A percentile compares a stretch with the other conserved stretches of the same genome.
These are phyloP conservation scores for Coniochaeta sp. DNA, from an alignment of 2,329 filamentous ascomycete genomes.

Conservation along the genomic window DNA sequence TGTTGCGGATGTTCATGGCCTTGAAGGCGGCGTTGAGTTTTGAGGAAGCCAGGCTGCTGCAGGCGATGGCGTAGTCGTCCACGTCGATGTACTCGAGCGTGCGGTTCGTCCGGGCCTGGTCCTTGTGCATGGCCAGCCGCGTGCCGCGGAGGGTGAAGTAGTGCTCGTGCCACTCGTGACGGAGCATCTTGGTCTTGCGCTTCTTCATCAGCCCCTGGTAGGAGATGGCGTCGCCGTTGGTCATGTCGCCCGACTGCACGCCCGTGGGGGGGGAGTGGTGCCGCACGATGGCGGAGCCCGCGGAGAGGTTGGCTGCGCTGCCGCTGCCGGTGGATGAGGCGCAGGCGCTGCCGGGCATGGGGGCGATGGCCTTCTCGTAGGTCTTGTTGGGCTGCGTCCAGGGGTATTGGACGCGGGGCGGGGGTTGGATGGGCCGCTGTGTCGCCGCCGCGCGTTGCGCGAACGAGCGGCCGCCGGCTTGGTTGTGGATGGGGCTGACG, in stretches of 20 bases:
- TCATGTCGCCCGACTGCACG: constrained; percentile 22
- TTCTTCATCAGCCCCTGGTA: constrained; percentile 92
- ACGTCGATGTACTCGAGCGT: constrained; percentile 78
- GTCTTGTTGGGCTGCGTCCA: constrained; percentile 43
- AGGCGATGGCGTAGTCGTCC: constrained; percentile 82
- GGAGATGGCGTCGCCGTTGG: constrained; percentile 45
- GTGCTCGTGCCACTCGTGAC: constrained; percentile 89
- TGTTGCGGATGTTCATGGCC: constrained; percentile 58
- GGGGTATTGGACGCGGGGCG: constrained; percentile 48
- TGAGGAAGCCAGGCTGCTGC: constrained; percentile 66
- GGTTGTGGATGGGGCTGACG: constrained; percentile 13
- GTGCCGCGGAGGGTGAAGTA: constrained; percentile 81
- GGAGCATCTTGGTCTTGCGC: constrained; percentile 80
- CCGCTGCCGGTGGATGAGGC: constrained; percentile 13
- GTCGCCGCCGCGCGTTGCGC: constrained; percentile 26
- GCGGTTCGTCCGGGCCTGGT: constrained; percentile 40
- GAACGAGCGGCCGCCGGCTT: constrained; percentile 26
- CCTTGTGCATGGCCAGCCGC: constrained; percentile 68
- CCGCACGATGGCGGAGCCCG: constrained; percentile 14
- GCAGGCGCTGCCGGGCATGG: constrained; percentile 17
- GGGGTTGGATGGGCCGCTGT: constrained; percentile 39
- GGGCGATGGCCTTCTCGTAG: constrained; percentile 39
- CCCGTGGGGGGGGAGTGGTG: constrained; percentile 23
- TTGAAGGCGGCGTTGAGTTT: constrained; percentile 88
- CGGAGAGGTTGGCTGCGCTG: constrained; percentile 9